Evolutionary conservation across 1,284 basidiomycete species (phyloP), one percentile per base, ranked within the genome.

Genomic region (Cryptococcus wingfieldii): DNA sequence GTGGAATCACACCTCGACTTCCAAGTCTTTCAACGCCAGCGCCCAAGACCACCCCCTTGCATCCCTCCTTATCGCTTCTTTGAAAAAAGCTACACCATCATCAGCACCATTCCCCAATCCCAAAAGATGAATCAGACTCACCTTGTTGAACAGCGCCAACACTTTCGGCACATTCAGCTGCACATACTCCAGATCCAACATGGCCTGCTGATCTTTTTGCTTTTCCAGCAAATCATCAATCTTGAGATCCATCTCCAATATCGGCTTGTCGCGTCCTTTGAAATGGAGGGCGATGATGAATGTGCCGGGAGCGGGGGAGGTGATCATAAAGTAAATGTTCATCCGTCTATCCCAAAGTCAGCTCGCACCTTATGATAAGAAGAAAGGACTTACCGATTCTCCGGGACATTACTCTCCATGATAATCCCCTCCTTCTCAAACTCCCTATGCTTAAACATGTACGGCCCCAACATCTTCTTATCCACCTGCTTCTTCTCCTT

Each of bases 381-480:
- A 25, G 23, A 47, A 18, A 31, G 46, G 38, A 49, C 86, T 75
- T 62, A 90, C 91, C 93, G 80, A 71, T 96, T 97, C 74, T 98
- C 95, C 4, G 96, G 96, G 43, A 99, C 96, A 74, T 96, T 97
- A 72, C 91, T 96, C 76, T 97, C 92, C 50, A 96, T 89, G 68
- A 99, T 98, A 68, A 98, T 94, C n/a, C 93, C 93, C 78, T 98
- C 96, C 79, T 97, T 98, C 81, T 99, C 96, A 69, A 98, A 81
- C 77, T 98, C 96, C 38, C 89, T 88, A 75, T 98, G 95, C 3
- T 94, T 98, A 72, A 97, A 98, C 60, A 94, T 84, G 78, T 96
- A 97, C 14, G 95, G 95, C 3, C 95, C 95, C 50, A 96, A 83
- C 14, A 89, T 86, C 50, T 89, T 85, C n/a, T 86, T 83, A 75